These are phyloP conservation scores for Leccinum boreale DNA, from an alignment of 768 basidiomycete genomes.

Conservation along the genomic window DNA sequence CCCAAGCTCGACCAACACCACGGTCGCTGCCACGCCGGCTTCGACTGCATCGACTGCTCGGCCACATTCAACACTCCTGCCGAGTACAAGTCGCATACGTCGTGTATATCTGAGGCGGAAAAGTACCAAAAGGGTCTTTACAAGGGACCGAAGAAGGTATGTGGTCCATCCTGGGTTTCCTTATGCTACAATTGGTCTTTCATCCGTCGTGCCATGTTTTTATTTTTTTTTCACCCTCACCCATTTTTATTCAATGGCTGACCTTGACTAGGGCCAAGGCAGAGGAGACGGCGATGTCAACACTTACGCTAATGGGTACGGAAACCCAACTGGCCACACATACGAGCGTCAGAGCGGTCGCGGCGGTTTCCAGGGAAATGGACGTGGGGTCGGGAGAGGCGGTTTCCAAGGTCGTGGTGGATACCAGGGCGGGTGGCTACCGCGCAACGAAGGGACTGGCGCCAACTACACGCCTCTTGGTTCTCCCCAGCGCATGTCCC, in stretches of 20 bases:
- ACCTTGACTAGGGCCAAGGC: neutral
- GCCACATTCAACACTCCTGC: constrained; percentile 72
- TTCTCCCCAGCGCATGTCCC: constrained; percentile 51
- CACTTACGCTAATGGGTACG: constrained; percentile 8
- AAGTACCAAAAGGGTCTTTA: constrained; percentile 89
- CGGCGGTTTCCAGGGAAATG: constrained; percentile 20
- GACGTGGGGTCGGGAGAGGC: constrained; percentile 36
- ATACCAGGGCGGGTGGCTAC: constrained; percentile 25
- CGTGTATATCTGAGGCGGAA: constrained; percentile 87
- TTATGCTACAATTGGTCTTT: neutral
- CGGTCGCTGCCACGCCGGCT: constrained; percentile 56
- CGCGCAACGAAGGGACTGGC: constrained; percentile 43
- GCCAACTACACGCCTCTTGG: constrained; percentile 74
- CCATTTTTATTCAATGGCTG: neutral
- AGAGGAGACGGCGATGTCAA: neutral
- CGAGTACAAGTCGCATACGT: constrained; percentile 79
- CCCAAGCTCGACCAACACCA: constrained; percentile 86
- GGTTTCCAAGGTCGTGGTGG: constrained; percentile 24
- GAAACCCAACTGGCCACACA: constrained; percentile 15
- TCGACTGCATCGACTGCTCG: constrained; percentile 89
- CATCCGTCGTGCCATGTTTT: neutral
- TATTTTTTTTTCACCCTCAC: neutral
- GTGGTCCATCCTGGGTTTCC: neutral
- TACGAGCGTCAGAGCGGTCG: constrained; percentile 3
- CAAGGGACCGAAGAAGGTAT: constrained; percentile 64